These are phyloP conservation scores for Castanopsis chinensis DNA, from an alignment of 306 rosid species.

Conservation along the genomic window DNA sequence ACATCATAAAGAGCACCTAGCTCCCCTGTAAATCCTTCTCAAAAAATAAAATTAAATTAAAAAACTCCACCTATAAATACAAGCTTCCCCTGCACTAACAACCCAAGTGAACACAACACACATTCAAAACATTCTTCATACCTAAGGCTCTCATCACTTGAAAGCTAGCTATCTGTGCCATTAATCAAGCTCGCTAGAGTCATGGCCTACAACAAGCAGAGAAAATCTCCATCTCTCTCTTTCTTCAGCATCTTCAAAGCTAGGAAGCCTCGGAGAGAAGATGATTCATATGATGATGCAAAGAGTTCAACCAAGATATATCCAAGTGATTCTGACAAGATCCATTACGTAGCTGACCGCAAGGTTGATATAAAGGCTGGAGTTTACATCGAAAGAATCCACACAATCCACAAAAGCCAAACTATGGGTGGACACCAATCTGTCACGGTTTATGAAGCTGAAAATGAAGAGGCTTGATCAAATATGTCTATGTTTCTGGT, in stretches of 20 bases:
- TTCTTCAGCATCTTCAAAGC: slow-evolving; percentile 60
- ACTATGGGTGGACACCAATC: slow-evolving; percentile 15
- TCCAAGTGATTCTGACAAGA: slow-evolving; percentile 82
- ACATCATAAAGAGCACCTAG: too few relatives aligned
- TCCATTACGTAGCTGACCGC: slow-evolving; percentile 39
- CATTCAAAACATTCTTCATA: too few relatives aligned
- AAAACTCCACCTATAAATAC: too few relatives aligned
- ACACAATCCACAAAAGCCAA: slow-evolving; percentile 34
- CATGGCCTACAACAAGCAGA: too few relatives aligned
- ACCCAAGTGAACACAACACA: too few relatives aligned
- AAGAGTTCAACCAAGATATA: slow-evolving; percentile 45
- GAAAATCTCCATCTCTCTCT: slow-evolving; percentile 1
- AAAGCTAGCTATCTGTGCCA: too few relatives aligned
- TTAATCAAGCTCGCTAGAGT: too few relatives aligned
- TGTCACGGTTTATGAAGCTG: slow-evolving; percentile 7
- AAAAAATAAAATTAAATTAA: too few relatives aligned
- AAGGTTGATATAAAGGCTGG: slow-evolving; percentile 65
- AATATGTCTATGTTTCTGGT: too few relatives aligned
- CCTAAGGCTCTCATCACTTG: too few relatives aligned
- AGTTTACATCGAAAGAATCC: slow-evolving; percentile 39
- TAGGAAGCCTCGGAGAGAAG: slow-evolving; percentile 14
- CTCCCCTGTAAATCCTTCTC: background rate
- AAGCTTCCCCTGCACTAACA: too few relatives aligned
- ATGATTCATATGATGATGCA: slow-evolving; percentile 40
- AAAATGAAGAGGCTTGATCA: too few relatives aligned